Percentiles rank a stretch among this genome's conserved stretches.
phyloP scores from a whole-genome alignment of 257 asterid species.

The Craterostigma plantagineum region DNA sequence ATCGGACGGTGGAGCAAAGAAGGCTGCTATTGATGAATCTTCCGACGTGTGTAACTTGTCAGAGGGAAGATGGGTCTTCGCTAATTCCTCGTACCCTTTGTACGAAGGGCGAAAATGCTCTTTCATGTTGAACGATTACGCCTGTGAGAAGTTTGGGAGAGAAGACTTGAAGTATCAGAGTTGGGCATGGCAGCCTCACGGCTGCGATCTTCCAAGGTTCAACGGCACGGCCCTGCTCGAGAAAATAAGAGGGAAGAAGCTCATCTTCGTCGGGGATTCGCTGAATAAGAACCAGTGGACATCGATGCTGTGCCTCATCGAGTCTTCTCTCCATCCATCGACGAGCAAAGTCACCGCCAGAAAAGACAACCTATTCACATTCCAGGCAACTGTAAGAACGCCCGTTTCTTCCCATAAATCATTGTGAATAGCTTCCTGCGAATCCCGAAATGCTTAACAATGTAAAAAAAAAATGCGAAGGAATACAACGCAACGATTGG shows the following conservation, averaged over 20 bases:
- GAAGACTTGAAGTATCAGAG: constrained; percentile 26
- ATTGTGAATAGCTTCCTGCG: not conserved
- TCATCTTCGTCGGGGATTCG: constrained; percentile 61
- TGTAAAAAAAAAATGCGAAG: too few relatives aligned
- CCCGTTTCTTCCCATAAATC: not conserved
- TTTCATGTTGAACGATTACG: constrained; percentile 25
- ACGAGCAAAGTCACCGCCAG: constrained; percentile 5
- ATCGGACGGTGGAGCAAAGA: not conserved
- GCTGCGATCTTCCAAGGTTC: constrained; percentile 52
- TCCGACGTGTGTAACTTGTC: constrained; percentile 11
- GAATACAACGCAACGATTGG: constrained; percentile 61
- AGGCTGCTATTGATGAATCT: too few relatives aligned
- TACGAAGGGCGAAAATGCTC: constrained; percentile 12
- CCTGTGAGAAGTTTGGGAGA: constrained; percentile 38
- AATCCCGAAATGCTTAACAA: not conserved
- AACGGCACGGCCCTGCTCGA: constrained; percentile 33
- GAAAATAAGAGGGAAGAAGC: constrained; percentile 39
- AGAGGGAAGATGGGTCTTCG: constrained; percentile 1
- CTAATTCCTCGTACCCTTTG: not conserved
- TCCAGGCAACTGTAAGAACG: constrained; percentile 19
- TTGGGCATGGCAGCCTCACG: constrained; percentile 59
- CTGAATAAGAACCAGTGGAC: constrained; percentile 48
- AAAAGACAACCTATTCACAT: constrained; percentile 14
- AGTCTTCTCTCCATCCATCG: constrained; percentile 23
- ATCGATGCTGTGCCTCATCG: constrained; percentile 49